Base-by-base conservation (phyloP, 2,329 filamentous ascomycete genomes). In the Hypomyces perniciosus region DNA sequence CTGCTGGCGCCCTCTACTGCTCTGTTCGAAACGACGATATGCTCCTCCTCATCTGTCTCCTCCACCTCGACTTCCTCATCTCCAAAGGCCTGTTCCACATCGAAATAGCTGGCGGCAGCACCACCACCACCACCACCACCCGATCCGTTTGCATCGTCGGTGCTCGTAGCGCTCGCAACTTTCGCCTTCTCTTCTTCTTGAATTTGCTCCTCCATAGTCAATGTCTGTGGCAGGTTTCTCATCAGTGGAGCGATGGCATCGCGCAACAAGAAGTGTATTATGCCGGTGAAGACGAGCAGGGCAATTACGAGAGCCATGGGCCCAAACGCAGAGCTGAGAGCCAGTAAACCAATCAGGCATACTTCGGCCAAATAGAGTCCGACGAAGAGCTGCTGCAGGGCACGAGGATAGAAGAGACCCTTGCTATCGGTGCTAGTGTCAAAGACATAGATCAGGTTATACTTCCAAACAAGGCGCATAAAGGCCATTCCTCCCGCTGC, bases 381-480 rank as follows among this genome's bases (percentile, higher is more conserved):
- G 1, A 85, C 84, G 29, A 92, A 83, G 44, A 95, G 81, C 52
- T 96, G 91, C 65, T 95, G 85, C 46, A 97, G 74, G 1, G 88
- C 91, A n/a, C 85, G 85, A 1, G 89, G 86, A 64, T 96, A 96
- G 59, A 89, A 84, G 10, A 92, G 79, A 12, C 92, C 91, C 63
- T 95, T 89, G 35, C 88, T 95, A 64, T 96, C 90, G 61, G 95
- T 84, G 53, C 81, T 72, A 7, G 87, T 83, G 64, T 95, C 88
- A 46, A 84, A 86, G 34, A 96, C 90, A 67, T 89, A 96, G 45
- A 96, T 78, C 50, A 97, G 71, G 64, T 96, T 95, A 76, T 97
- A 96, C 13, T 88, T 82, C 76, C 90, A 96, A 44, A 90, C 88
- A 47, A 92, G 73, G 65, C 95, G 95, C 69, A 96, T 91, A 39